Base-by-base conservation (phyloP, 768 basidiomycete genomes). In the Lactifluus subvellereus region DNA sequence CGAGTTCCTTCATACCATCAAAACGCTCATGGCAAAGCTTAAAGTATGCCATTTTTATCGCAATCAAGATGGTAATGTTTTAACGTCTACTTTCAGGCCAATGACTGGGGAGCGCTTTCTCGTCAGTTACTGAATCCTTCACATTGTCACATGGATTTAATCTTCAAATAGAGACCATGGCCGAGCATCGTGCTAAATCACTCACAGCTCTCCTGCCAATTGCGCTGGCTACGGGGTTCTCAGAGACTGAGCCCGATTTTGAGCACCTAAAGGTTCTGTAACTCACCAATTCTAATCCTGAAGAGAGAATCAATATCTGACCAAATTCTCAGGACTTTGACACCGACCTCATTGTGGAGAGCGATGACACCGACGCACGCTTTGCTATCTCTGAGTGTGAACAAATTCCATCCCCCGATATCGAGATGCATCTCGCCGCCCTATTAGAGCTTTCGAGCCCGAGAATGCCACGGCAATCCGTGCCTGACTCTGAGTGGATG, bases 91-190 rank as follows among this genome's bases (percentile, higher is more conserved):
- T 16, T 47, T 16, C 57, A 85, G 84, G 77, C 81, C 2, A 84
- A 85, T 49, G 85, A 86, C 60, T 86, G 85, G 85, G 82, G 82
- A 20, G 76, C 84, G 0, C 73, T 86, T 56, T 85, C 84, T 51
- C 83, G 85, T 86, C 68, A 53, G 83, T 72, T 6, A 1, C n/a
- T 49, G 58, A 0, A 6, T 42, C 57, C 30, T n/a, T 18, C 20
- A 1, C 7, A 8, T 18, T 30, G 32, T 16, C 1, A 14, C 5
- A 48, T 4, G 5, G 6, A 3, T 35, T 55, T 14, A 64, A 14
- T 27, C 61, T 6, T 52, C 14, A 27, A 11, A n/a, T 60, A 82
- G 80, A 82, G 74, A 81, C 77, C 1, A 76, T 82, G 71, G 78
- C 77, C 4, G 76, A 79, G 30, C 79, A 82, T 69, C 77, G 79